Evolutionary conservation across 164 flowering plant genomes (phyloP).

Genomic region (Liriodendron chinense): DNA sequence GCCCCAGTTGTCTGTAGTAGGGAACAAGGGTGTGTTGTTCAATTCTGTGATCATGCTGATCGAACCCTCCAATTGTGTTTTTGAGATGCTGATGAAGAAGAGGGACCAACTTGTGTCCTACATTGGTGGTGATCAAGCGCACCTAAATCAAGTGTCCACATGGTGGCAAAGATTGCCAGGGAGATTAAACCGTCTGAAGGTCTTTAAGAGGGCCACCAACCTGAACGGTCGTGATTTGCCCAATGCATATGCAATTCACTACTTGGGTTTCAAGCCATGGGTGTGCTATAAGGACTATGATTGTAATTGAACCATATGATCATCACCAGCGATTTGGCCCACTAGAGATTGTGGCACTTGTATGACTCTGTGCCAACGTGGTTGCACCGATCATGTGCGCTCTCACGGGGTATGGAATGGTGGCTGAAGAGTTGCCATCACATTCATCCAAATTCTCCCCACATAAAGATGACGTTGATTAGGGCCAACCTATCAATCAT

Average conservation of each 20-base stretch:
- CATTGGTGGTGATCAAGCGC: constrained; percentile 88
- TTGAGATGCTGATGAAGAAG: no score
- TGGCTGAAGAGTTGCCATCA: no score
- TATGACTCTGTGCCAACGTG: constrained; percentile 47
- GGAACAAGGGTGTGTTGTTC: no score
- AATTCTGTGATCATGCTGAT: no score
- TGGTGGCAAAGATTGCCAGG: constrained; percentile 84
- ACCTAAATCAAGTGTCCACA: constrained; percentile 66
- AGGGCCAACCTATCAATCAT: no score
- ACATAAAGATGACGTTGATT: no score
- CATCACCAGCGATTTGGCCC: constrained; percentile 64
- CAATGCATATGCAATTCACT: no score
- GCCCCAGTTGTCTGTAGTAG: constrained; percentile 61
- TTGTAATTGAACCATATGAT: constrained; percentile 54
- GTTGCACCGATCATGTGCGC: constrained; percentile 34
- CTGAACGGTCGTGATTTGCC: constrained; percentile 12
- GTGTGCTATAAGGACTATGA: constrained; percentile 78
- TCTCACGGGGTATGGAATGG: no score
- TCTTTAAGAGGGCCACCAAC: not conserved
- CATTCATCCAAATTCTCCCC: no score
- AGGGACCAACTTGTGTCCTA: no score
- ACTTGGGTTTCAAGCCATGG: constrained; percentile 94
- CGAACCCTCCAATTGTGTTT: no score
- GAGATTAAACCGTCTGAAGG: constrained; percentile 44
- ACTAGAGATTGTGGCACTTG: constrained; percentile 66